Evolutionary conservation across 2,329 filamentous ascomycete genomes (phyloP).

Genomic region (Talaromyces verruculosus): DNA sequence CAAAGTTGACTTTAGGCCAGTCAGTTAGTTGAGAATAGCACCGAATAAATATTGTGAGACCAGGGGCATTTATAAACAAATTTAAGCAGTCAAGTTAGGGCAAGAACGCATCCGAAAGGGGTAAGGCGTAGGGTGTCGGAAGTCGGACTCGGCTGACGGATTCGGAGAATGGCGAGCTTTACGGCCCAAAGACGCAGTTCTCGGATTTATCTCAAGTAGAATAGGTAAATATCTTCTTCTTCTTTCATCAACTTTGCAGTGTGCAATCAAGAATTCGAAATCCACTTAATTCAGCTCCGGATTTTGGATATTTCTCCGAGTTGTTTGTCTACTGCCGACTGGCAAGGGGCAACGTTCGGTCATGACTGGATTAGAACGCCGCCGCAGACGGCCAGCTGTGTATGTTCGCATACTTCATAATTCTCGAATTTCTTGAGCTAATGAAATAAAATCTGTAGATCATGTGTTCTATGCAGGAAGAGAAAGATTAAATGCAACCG

Average conservation of each 20-base stretch:
- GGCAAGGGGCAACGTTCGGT: neutral
- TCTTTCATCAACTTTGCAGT: neutral
- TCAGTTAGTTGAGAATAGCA: neutral
- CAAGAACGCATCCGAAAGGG: neutral
- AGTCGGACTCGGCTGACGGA: constrained; percentile 21
- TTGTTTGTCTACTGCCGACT: neutral
- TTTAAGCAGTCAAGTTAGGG: constrained; percentile 3
- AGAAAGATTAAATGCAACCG: constrained; percentile 65
- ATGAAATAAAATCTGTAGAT: constrained; percentile 33
- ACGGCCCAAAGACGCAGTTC: constrained; percentile 29
- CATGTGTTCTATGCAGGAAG: constrained; percentile 59
- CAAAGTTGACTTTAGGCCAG: too few relatives aligned
- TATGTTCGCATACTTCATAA: constrained; percentile 30
- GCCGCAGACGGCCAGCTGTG: constrained; percentile 48
- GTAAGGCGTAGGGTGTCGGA: neutral
- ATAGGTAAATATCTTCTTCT: neutral
- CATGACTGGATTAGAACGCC: constrained; percentile 33
- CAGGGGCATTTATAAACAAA: neutral
- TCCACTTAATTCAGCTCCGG: neutral
- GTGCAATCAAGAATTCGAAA: neutral
- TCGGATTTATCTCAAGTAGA: constrained; percentile 3
- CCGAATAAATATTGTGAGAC: neutral
- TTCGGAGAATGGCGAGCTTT: constrained; percentile 29
- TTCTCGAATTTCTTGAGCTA: too few relatives aligned
- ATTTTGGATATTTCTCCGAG: neutral